These are phyloP conservation scores for Macrocystidia cucumis DNA, from an alignment of 1,284 basidiomycete species.

Conservation along the genomic window DNA sequence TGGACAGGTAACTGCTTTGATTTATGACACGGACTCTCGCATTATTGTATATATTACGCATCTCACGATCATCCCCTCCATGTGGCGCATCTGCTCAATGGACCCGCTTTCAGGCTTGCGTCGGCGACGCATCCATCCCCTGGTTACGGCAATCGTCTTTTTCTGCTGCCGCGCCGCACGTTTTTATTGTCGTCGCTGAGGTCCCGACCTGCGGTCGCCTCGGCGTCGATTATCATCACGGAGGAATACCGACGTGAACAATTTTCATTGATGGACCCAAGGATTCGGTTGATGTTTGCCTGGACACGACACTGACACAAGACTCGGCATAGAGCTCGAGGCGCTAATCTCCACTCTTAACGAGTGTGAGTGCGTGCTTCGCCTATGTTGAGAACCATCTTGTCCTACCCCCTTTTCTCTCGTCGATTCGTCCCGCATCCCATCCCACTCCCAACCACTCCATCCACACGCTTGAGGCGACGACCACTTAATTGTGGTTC, in stretches of 20 bases:
- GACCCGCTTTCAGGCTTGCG: slow-evolving; percentile 25
- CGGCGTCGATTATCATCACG: slow-evolving; percentile 10
- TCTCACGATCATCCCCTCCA: slow-evolving; percentile 16
- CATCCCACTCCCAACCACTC: slow-evolving; percentile 41
- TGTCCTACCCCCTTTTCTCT: slow-evolving; percentile 37
- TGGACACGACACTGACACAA: slow-evolving; percentile 59
- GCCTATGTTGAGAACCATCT: slow-evolving; percentile 44
- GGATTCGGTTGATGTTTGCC: slow-evolving; percentile 35
- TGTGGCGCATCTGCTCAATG: slow-evolving; percentile 10
- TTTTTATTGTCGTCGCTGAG: slow-evolving; percentile 18
- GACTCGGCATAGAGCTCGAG: slow-evolving; percentile 52
- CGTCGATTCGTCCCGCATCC: slow-evolving; percentile 31
- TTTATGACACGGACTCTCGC: slow-evolving; percentile 39
- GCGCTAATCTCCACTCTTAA: slow-evolving; percentile 29
- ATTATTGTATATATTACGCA: slow-evolving; percentile 43
- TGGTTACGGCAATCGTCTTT: slow-evolving; percentile 14
- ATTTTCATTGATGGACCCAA: slow-evolving; percentile 36
- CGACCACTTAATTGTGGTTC: slow-evolving; percentile 72
- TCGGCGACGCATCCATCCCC: slow-evolving; percentile 22
- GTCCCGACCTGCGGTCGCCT: slow-evolving; percentile 27
- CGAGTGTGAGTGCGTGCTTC: slow-evolving; percentile 43
- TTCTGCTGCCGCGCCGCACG: slow-evolving; percentile 49
- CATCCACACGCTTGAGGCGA: slow-evolving; percentile 55
- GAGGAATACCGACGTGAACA: slow-evolving; percentile 17
- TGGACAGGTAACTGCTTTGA: slow-evolving; percentile 44